Percentiles rank a stretch among this genome's conserved stretches.
These are phyloP conservation scores for Nicotiana knightiana DNA, from an alignment of 257 asterid genomes.

Conservation along the genomic window DNA sequence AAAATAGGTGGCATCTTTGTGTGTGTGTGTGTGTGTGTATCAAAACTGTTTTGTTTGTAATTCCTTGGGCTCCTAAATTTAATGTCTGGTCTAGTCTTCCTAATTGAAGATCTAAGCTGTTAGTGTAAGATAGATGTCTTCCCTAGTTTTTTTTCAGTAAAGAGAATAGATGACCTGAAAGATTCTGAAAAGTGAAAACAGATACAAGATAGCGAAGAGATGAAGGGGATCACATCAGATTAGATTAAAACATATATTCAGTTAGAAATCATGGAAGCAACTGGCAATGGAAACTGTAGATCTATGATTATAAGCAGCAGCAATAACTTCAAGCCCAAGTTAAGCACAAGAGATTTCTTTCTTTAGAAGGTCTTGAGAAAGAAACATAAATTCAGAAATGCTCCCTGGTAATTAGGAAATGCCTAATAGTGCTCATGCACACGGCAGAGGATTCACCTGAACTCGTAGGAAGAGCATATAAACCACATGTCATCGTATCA, in stretches of 20 bases:
- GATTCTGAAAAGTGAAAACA: background rate
- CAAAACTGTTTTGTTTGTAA: background rate
- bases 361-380: background rate
- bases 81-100: background rate
- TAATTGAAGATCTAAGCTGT: background rate
- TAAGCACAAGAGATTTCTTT: background rate
- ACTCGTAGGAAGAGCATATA: background rate
- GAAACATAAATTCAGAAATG: background rate
- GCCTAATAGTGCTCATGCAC: background rate
- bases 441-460: background rate
- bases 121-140: background rate
- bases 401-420: background rate
- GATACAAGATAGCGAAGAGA: background rate
- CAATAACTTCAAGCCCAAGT: background rate
- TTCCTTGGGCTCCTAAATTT: background rate
- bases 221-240: background rate
- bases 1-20: background rate
- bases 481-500: background rate
- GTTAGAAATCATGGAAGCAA: background rate
- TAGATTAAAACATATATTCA: background rate
- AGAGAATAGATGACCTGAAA: background rate
- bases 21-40: background rate
- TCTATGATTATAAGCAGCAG: background rate
- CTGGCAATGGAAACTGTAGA: background rate
- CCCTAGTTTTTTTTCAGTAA: background rate